Conservation (phyloP, 1,284 basidiomycete species). For the Nidula niveotomentosa region DNA sequence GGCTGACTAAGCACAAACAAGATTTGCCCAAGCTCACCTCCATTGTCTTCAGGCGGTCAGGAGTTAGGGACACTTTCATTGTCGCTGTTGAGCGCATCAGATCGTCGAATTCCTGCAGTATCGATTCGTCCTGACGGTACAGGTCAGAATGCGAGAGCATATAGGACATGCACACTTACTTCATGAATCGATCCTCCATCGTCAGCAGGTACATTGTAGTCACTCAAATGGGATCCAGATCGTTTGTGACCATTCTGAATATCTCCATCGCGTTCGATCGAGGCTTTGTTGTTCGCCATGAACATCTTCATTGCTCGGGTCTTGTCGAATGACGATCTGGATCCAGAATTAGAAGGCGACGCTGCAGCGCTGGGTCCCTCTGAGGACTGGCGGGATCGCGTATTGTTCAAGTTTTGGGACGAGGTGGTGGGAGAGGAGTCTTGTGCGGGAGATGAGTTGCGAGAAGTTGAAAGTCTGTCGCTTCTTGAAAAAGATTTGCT, state of each 20-base stretch:
- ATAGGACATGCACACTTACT: slow-evolving; percentile 11
- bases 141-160: too few species aligned
- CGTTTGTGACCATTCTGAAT: slow-evolving; percentile 45
- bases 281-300: slow-evolving; percentile 35
- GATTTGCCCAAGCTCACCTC: slow-evolving; percentile 57
- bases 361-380: slow-evolving; percentile 30
- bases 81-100: slow-evolving; percentile 85
- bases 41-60: slow-evolving; percentile 87
- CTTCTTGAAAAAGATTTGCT: slow-evolving; percentile 67
- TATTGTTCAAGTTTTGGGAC: slow-evolving; percentile 8
- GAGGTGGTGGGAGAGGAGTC: slow-evolving; percentile 24
- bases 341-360: slow-evolving; percentile 22
- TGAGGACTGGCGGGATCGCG: slow-evolving; percentile 39
- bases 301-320: slow-evolving; percentile 59
- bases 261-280: slow-evolving; percentile 41
- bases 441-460: slow-evolving; percentile 37
- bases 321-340: slow-evolving; percentile 61
- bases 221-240: slow-evolving; percentile 41
- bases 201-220: slow-evolving; percentile 30
- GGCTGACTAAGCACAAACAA: slow-evolving; percentile 28
- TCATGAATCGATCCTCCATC: slow-evolving; percentile 11
- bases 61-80: slow-evolving; percentile 94
- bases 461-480: slow-evolving; percentile 35
- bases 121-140: slow-evolving; percentile 38
- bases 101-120: slow-evolving; percentile 84